These are phyloP conservation scores for Candida maris DNA, from an alignment of 805 yeast genomes.

Conservation along the genomic window DNA sequence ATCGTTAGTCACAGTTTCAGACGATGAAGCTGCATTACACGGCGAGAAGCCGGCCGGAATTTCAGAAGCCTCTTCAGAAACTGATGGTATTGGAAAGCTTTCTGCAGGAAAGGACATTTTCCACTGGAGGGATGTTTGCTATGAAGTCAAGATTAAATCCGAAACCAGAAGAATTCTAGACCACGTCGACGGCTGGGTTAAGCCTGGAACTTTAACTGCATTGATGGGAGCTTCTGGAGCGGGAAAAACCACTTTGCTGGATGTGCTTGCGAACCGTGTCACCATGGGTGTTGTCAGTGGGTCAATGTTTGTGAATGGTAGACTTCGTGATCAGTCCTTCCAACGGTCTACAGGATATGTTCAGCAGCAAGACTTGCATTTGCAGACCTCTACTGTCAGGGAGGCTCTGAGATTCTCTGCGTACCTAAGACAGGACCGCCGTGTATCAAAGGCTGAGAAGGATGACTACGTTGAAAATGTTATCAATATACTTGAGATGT, in stretches of 20 bases:
- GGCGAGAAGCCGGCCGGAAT: conserved; percentile 26
- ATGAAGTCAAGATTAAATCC: conserved; percentile 59
- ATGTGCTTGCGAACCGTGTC: conserved; percentile 50
- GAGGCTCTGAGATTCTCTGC: conserved; percentile 54
- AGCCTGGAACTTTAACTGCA: conserved; percentile 80
- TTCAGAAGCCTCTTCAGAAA: conserved; percentile 21
- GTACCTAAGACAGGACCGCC: conserved; percentile 41
- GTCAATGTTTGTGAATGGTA: conserved; percentile 55
- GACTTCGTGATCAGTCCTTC: conserved; percentile 44
- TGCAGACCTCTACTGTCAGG: conserved; percentile 48
- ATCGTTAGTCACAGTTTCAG: conserved; percentile 22
- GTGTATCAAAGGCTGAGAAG: conserved; percentile 41
- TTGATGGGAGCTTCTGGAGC: conserved; percentile 66
- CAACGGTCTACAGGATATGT: conserved; percentile 56
- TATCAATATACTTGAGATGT: conserved; percentile 49
- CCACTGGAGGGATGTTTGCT: conserved; percentile 76
- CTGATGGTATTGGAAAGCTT: conserved; percentile 29
- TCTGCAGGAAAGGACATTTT: conserved; percentile 48
- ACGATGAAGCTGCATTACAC: conserved; percentile 26
- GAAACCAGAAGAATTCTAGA: conserved; percentile 59
- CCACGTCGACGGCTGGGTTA: conserved; percentile 77
- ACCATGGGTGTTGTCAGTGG: conserved; percentile 57
- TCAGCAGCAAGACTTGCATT: conserved; percentile 57
- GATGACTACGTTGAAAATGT: conserved; percentile 50
- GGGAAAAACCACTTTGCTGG: conserved; percentile 56